Conservation (phyloP, 1,284 basidiomycete species). For the Ganoderma lucidum region DNA sequence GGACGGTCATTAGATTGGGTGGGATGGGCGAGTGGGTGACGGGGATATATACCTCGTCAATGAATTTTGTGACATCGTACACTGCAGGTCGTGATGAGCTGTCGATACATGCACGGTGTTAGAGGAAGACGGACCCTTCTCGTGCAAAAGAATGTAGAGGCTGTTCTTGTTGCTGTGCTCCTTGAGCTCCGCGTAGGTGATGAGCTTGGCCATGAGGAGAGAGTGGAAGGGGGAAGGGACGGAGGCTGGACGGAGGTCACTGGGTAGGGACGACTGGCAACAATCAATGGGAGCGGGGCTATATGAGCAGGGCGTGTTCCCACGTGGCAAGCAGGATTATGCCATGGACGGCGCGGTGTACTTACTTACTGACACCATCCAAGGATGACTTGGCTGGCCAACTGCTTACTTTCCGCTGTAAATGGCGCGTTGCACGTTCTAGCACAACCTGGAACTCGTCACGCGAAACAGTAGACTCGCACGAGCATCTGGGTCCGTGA, state of each 20-base stretch:
- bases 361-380: conserved; percentile 5
- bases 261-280: conserved; percentile 22
- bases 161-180: conserved; percentile 77
- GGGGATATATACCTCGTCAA: conserved; percentile 82
- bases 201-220: conserved; percentile 54
- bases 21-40: conserved; percentile 6
- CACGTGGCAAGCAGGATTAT: conserved; percentile 40
- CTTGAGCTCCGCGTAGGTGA: conserved; percentile 81
- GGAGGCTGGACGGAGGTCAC: conserved; percentile 25
- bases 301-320: conserved; percentile 34
- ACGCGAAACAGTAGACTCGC: not conserved
- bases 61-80: conserved; percentile 94
- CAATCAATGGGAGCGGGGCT: conserved; percentile 30
- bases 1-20: not conserved
- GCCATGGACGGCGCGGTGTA: conserved; percentile 18
- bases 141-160: conserved; percentile 83
- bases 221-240: conserved; percentile 28
- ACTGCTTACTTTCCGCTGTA: conserved; percentile 2
- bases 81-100: conserved; percentile 62
- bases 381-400: conserved; percentile 4
- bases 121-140: conserved; percentile 67
- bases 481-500: conserved; percentile 1
- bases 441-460: conserved; percentile 17
- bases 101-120: conserved; percentile 42
- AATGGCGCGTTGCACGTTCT: conserved; percentile 15